A percentile compares a stretch with the other conserved stretches of the same genome.
Evolutionary conservation across 768 basidiomycete genomes (phyloP).

Genomic region (Boletus rubropictus): DNA sequence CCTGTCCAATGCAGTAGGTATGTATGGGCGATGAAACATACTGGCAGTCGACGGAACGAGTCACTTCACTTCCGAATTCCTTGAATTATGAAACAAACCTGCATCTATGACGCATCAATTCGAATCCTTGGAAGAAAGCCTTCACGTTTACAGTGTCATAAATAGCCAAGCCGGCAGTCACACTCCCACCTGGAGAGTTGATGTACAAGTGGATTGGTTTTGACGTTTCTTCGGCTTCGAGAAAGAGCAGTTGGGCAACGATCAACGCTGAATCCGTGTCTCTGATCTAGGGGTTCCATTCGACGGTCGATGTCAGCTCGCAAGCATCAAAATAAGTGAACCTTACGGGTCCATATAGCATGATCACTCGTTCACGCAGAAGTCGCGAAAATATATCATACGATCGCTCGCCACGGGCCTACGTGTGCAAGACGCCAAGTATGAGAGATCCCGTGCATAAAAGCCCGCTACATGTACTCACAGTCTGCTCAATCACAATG

Average conservation of each 20-base stretch:
- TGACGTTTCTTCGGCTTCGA: slow-evolving; percentile 91
- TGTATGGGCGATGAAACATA: slow-evolving; percentile 94
- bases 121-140: slow-evolving; percentile 5
- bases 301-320: slow-evolving; percentile 9
- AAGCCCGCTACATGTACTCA: slow-evolving; percentile 29
- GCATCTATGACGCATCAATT: slow-evolving; percentile 48
- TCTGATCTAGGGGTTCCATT: slow-evolving; percentile 54
- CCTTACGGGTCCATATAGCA: slow-evolving; percentile 87
- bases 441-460: slow-evolving; percentile 13
- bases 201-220: slow-evolving; percentile 97
- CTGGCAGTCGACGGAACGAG: slow-evolving; percentile 36
- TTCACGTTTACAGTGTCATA: slow-evolving; percentile 80
- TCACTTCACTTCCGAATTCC: slow-evolving; percentile 11
- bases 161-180: slow-evolving; percentile 92
- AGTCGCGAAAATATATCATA: slow-evolving; percentile 97
- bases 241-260: slow-evolving; percentile 89
- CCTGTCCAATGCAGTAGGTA: slow-evolving; percentile 93
- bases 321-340: slow-evolving; percentile 6
- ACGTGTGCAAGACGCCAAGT: slow-evolving; percentile 3
- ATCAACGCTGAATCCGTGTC: slow-evolving; percentile 85
- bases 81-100: slow-evolving; percentile 40
- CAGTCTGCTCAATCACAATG: slow-evolving; percentile 91
- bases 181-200: slow-evolving; percentile 93
- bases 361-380: slow-evolving; percentile 89
- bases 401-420: slow-evolving; percentile 83